Evolutionary conservation across 2,329 filamentous ascomycete genomes (phyloP).

Genomic region (Phialemonium atrogriseum): DNA sequence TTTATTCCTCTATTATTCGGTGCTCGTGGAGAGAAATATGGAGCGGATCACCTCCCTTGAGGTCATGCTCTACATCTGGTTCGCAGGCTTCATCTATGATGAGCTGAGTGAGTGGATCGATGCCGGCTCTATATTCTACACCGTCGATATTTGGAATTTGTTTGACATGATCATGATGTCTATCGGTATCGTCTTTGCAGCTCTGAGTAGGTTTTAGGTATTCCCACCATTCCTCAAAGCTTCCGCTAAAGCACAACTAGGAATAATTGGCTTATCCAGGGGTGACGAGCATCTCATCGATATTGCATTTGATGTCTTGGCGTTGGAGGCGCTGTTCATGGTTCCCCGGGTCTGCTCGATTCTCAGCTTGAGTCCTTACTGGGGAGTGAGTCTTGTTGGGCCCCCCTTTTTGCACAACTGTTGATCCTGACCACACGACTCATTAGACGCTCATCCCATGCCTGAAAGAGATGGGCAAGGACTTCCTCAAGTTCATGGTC

Average conservation of each 20-base stretch:
- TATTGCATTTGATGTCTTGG: slow-evolving; percentile 79
- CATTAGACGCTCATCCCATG: slow-evolving; percentile 70
- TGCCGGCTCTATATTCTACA: slow-evolving; percentile 79
- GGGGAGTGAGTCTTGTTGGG: slow-evolving; percentile 41
- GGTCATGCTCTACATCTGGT: slow-evolving; percentile 72
- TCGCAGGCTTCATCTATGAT: slow-evolving; percentile 80
- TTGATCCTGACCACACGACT: slow-evolving; percentile 2
- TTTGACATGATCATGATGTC: slow-evolving; percentile 72
- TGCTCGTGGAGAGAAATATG: slow-evolving; percentile 66
- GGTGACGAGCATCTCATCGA: slow-evolving; percentile 58
- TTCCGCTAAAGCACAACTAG: slow-evolving; percentile 26
- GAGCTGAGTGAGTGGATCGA: slow-evolving; percentile 79
- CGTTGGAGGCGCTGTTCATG: slow-evolving; percentile 81
- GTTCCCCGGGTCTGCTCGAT: slow-evolving; percentile 84
- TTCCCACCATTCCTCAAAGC: slow-evolving; percentile 5
- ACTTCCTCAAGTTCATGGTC: slow-evolving; percentile 77
- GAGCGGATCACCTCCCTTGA: slow-evolving; percentile 60
- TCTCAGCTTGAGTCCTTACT: slow-evolving; percentile 80
- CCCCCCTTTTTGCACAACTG: background rate
- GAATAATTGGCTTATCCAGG: slow-evolving; percentile 57
- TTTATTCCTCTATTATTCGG: slow-evolving; percentile 75
- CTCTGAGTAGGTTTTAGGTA: slow-evolving; percentile 60
- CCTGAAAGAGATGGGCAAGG: slow-evolving; percentile 88
- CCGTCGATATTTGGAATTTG: slow-evolving; percentile 74
- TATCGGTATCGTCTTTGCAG: slow-evolving; percentile 63